Base-by-base conservation (phyloP, 306 rosid species). In the Gastrolobium bilobum region DNA sequence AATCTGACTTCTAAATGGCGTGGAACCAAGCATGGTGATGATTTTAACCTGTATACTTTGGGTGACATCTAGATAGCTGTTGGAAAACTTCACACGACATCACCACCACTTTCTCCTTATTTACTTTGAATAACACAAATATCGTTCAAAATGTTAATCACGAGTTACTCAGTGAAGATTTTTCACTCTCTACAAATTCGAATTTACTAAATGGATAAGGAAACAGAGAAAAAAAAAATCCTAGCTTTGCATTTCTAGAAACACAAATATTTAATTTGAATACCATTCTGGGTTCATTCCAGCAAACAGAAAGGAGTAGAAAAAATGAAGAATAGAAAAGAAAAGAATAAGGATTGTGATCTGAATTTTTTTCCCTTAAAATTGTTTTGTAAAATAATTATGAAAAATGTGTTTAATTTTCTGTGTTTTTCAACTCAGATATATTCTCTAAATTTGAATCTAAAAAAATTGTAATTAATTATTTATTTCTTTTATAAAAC, bases 1-100 rank as follows among this genome's bases (percentile, higher is more conserved):
- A 57, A n/a, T 40, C 1, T 39, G 33, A 33, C 35, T 44, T 46
- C 34, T 40, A 54, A 42, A 42, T 39, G 75, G 75, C 75, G 48
- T 66, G 81, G 67, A 66, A 66, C 9, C 67, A 58, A 30, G 68
- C 81, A 66, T 66, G 37, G 67, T 77, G 59, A 76, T 65, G 67
- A 2, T 42, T 47, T 39, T 56, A 56, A 11, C 13, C 13, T 39
- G 53, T 11, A 48, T 40, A 44, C 30, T 60, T 29, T 2, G 43
- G 29, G n/a, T 72, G 39, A 3, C 65, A 6, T 73, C 29, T 72
- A 33, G 10, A 61, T 46, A 15, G 38, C 39, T 33, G 33, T 46
- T 11, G 10, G 30, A 43, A 6, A 60, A 20, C 50, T 6, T 15
- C 51, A 44, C 50, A 40, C 35, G 10, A 6, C 7, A 14, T 35